A percentile compares a stretch with the other conserved stretches of the same genome.
phyloP scores from a whole-genome alignment of 805 yeast species.

The Wickerhamiella parazyma region DNA sequence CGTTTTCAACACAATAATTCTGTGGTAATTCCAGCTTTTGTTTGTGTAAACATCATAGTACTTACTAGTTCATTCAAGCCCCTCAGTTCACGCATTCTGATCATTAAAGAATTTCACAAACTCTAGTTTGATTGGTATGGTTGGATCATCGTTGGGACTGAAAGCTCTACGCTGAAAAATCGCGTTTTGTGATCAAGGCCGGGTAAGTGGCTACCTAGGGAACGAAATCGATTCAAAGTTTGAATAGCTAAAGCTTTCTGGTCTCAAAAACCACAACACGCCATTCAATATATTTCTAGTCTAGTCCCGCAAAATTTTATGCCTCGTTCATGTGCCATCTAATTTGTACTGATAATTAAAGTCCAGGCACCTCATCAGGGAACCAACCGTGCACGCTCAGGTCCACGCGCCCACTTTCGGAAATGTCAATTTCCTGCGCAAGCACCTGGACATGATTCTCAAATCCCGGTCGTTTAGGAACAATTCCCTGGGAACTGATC shows the following conservation, averaged over 20 bases:
- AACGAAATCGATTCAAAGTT: neutral
- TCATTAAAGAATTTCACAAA: conserved; percentile 43
- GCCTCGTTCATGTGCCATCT: neutral
- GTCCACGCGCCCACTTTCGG: conserved; percentile 27
- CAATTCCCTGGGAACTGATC: conserved; percentile 46
- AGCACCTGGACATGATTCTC: conserved; percentile 35
- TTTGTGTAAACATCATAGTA: conserved; percentile 39
- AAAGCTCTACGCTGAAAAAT: neutral
- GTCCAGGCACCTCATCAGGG: conserved; percentile 28
- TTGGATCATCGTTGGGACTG: conserved; percentile 31
- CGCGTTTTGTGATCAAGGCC: conserved; percentile 4
- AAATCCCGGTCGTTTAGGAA: conserved; percentile 39
- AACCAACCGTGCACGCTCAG: conserved; percentile 53
- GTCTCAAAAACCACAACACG: too few relatives aligned
- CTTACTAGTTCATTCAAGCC: conserved; percentile 15
- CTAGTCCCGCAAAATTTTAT: too few relatives aligned
- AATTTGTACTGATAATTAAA: too few relatives aligned
- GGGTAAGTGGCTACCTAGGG: conserved; percentile 5
- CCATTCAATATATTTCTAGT: too few relatives aligned
- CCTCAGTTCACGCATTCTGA: conserved; percentile 29
- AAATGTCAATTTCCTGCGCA: conserved; percentile 33
- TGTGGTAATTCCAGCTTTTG: conserved; percentile 99
- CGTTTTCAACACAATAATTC: conserved; percentile 72
- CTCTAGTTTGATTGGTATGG: conserved; percentile 48
- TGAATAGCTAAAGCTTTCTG: too few relatives aligned